Base-by-base conservation (phyloP, 1,139 yeast species). In the Magnusiomyces tetraspermus region DNA sequence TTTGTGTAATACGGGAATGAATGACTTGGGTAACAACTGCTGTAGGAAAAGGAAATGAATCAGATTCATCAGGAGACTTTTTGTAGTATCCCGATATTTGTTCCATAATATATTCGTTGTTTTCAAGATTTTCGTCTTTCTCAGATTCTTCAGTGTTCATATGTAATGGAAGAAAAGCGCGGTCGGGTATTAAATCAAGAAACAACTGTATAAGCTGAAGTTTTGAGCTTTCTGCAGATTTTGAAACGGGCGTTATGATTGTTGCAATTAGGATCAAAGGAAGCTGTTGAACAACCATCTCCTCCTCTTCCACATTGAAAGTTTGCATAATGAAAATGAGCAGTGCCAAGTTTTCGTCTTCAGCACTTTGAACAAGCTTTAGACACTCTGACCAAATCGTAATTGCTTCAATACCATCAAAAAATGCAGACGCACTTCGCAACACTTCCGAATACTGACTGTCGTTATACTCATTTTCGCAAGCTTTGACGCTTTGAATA, bases 261-360 rank as follows among this genome's bases (percentile, higher is more conserved):
- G 78, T 58, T 0, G 78, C 71, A 21, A 87, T 59, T 1, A 88
- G 66, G 1, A 85, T 76, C 51, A 87, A 68, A 0, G 97, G 97
- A 3, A 85, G 71, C 63, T 90, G 96, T 17, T 76, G 74, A 0
- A 79, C 72, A n/a, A 82, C 69, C 84, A 87, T 86, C 58, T 88
- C 97, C 59, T 88, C 96, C 59, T 90, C 97, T 49, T 76, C 79
- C 19, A 89, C 80, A 59, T 86, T 80, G 67, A 87, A 90, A 46
- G 77, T 76, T 22, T 73, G 72, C 28, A 89, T 59, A 22, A 87
- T 74, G 63, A 83, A 88, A 8, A 71, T 68, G 5, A 86, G 67
- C 37, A 85, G 68, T 6, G 51, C 37, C 2, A 54, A 47, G n/a
- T 46, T 46, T 22, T 52, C 54, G 3, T 51, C 51, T 17, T 48